A percentile compares a stretch with the other conserved stretches of the same genome.
phyloP scores from a whole-genome alignment of 495 filamentous ascomycete species.

The Bombardia bombarda region DNA sequence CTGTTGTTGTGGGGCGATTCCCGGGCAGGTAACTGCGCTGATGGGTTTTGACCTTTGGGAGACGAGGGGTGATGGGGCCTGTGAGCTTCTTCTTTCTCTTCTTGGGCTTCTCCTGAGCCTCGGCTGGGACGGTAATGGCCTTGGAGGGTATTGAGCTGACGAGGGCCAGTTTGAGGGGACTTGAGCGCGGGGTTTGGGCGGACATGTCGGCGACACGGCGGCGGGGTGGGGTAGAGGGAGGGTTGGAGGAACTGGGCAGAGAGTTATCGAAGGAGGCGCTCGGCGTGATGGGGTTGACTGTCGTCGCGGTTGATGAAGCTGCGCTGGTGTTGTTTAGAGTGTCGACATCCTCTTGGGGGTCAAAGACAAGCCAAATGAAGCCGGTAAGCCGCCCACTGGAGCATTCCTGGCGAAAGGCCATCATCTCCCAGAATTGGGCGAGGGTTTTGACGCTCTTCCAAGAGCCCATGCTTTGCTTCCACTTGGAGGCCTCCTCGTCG shows the following conservation, averaged over 20 bases:
- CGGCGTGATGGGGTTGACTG: conserved; percentile 1
- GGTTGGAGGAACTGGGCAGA: conserved; percentile 5
- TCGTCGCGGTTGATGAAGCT: neutral
- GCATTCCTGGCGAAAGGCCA: conserved; percentile 95
- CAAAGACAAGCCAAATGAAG: conserved; percentile 89
- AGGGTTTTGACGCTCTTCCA: conserved; percentile 80
- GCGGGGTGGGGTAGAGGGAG: conserved; percentile 28
- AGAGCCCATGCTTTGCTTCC: conserved; percentile 43
- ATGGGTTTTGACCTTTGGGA: conserved; percentile 51
- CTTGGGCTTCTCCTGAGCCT: conserved; percentile 6
- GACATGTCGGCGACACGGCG: conserved; percentile 11
- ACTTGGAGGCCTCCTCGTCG: conserved; percentile 53
- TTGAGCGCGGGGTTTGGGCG: conserved; percentile 13
- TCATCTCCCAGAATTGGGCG: conserved; percentile 97
- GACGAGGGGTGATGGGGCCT: conserved; percentile 44
- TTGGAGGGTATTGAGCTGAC: conserved; percentile 8
- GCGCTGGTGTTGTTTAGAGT: too few species aligned
- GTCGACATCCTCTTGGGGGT: conserved; percentile 22
- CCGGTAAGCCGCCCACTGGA: conserved; percentile 84
- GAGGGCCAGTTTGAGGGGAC: conserved; percentile 13
- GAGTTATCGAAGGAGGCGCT: conserved; percentile 18
- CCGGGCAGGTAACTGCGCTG: conserved; percentile 27
- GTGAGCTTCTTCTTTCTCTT: conserved; percentile 38
- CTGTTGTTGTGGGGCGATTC: conserved; percentile 39
- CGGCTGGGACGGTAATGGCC: neutral